Percentiles rank a stretch among this genome's conserved stretches.
These are phyloP conservation scores for Fusarium pseudonygamai DNA, from an alignment of 2,329 filamentous ascomycete species.

Conservation along the genomic window DNA sequence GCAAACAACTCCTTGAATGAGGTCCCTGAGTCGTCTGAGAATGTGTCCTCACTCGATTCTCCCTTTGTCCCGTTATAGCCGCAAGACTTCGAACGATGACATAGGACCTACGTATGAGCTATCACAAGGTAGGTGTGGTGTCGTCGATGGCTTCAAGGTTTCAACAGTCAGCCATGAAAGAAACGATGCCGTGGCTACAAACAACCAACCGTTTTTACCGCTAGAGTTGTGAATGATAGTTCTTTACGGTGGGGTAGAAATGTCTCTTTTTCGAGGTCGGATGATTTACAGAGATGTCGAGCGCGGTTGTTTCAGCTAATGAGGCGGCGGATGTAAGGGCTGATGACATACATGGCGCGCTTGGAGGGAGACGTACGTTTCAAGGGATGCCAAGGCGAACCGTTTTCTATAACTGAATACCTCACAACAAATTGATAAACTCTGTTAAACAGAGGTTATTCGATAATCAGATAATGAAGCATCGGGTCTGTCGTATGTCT, in stretches of 20 bases:
- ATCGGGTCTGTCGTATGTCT: not conserved
- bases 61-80: not conserved
- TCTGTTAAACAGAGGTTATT: not conserved
- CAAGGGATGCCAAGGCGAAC: not conserved
- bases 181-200: not conserved
- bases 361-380: not conserved
- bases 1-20: not conserved
- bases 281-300: not conserved
- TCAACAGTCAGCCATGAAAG: not conserved
- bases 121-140: not conserved
- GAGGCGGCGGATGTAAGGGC: conserved; percentile 13
- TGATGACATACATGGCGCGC: conserved; percentile 21
- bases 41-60: not conserved
- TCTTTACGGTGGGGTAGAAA: not conserved
- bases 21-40: not conserved
- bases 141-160: conserved; percentile 22
- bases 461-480: not conserved
- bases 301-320: conserved; percentile 23
- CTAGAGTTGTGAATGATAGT: not conserved
- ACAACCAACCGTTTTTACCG: not conserved
- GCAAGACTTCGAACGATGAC: not conserved
- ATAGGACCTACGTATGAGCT: not conserved
- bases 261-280: not conserved
- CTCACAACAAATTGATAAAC: rapidly evolving
- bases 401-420: not conserved